These are phyloP conservation scores for Fabrea salina DNA, from an alignment of 169 alveolate species.

Conservation along the genomic window DNA sequence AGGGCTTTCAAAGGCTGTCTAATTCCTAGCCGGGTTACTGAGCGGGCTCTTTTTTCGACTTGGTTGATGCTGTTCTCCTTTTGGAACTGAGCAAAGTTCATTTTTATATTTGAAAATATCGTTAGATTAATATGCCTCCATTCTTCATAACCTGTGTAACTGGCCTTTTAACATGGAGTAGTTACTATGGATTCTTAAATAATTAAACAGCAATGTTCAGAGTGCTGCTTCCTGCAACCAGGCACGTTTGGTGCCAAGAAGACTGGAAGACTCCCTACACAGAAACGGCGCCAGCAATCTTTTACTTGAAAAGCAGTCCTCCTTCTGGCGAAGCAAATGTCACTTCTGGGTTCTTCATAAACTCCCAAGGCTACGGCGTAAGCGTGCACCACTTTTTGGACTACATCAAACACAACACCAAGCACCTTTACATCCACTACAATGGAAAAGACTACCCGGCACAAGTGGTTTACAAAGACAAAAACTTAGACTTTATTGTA, in stretches of 20 bases:
- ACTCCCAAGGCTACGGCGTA: neutral
- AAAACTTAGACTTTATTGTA: neutral
- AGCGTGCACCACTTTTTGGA: neutral
- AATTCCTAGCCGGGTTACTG: too few relatives aligned
- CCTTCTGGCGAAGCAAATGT: neutral
- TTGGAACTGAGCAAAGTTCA: too few relatives aligned
- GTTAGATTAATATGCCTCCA: too few relatives aligned
- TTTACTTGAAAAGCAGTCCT: neutral
- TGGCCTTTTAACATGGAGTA: too few relatives aligned
- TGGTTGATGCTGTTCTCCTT: too few relatives aligned
- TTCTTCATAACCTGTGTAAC: too few relatives aligned
- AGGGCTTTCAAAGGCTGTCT: too few relatives aligned
- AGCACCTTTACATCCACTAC: neutral
- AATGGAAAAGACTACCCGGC: neutral
- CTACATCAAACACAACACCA: neutral
- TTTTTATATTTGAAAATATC: too few relatives aligned
- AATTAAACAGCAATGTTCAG: too few relatives aligned
- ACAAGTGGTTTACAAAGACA: neutral
- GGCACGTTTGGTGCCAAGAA: neutral
- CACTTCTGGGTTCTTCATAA: conserved; percentile 7
- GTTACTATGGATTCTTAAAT: too few relatives aligned
- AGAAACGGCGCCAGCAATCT: neutral
- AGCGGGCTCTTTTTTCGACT: too few relatives aligned
- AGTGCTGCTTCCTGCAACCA: neutral
- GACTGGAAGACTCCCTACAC: neutral